Evolutionary conservation across 345 rosid genomes (phyloP).

Genomic region (Corchorus capsularis): DNA sequence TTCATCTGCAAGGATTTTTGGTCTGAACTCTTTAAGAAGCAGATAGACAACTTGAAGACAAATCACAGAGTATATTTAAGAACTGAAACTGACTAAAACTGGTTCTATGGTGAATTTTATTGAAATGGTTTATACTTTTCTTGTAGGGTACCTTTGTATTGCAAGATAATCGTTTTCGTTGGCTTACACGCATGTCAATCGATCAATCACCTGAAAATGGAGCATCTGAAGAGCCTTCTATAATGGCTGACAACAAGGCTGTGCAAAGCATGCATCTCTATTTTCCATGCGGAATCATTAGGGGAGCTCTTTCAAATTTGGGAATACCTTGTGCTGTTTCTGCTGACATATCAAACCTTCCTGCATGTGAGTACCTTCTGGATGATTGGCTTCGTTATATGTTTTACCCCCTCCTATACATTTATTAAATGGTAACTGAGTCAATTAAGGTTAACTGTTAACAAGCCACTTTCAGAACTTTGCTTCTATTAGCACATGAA

Average conservation of each 20-base stretch:
- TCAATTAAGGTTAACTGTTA: neutral
- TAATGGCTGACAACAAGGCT: conserved; percentile 58
- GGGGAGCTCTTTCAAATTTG: conserved; percentile 95
- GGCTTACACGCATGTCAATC: conserved; percentile 75
- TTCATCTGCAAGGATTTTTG: conserved; percentile 99
- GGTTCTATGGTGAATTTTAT: neutral
- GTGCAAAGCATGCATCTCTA: conserved; percentile 86
- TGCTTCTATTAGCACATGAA: conserved; percentile 1
- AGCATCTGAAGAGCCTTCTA: conserved; percentile 53
- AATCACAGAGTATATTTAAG: conserved; percentile 69
- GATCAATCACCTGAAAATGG: conserved; percentile 57
- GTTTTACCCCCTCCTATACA: neutral
- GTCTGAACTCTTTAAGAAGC: conserved; percentile 98
- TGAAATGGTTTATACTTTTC: conserved; percentile 5
- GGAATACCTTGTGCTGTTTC: conserved; percentile 98
- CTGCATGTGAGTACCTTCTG: conserved; percentile 68
- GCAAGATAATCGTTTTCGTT: conserved; percentile 92
- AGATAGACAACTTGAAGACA: conserved; percentile 95
- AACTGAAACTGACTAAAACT: neutral
- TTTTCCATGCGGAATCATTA: conserved; percentile 94
- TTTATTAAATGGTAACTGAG: neutral
- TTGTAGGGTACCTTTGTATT: conserved; percentile 95
- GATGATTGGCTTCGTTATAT: neutral
- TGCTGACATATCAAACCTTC: conserved; percentile 92
- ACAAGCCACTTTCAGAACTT: neutral